These are phyloP conservation scores for Pseudopithomyces maydicus DNA, from an alignment of 2,329 filamentous ascomycete species.

Conservation along the genomic window DNA sequence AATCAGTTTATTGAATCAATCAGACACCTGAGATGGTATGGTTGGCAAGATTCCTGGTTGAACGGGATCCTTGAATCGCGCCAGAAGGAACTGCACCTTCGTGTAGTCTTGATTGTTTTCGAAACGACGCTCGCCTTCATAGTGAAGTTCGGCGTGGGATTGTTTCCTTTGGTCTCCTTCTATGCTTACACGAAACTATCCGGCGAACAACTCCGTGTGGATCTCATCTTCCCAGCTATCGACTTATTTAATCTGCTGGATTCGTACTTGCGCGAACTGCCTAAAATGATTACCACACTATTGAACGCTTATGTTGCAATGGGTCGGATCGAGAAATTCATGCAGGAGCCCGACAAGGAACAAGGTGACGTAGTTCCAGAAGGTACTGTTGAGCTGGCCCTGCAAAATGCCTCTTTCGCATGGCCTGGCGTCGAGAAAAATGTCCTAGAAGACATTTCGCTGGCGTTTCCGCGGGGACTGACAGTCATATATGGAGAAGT, in stretches of 20 bases:
- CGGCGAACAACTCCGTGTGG: constrained; percentile 70
- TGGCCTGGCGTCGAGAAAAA: constrained; percentile 72
- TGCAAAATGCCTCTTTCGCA: constrained; percentile 72
- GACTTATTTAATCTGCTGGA: constrained; percentile 81
- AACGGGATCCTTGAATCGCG: constrained; percentile 70
- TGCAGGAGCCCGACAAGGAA: constrained; percentile 80
- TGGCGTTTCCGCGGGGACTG: constrained; percentile 61
- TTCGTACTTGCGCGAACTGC: constrained; percentile 73
- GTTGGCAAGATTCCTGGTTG: constrained; percentile 80
- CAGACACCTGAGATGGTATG: constrained; percentile 79
- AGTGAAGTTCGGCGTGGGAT: constrained; percentile 71
- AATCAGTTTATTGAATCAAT: constrained; percentile 88
- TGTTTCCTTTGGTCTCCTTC: constrained; percentile 82
- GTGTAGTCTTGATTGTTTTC: constrained; percentile 68
- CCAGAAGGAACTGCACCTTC: constrained; percentile 68
- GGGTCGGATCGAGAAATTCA: constrained; percentile 81
- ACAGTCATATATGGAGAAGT: constrained; percentile 69
- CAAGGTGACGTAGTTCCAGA: constrained; percentile 49
- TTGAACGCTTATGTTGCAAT: constrained; percentile 85
- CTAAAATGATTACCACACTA: constrained; percentile 73
- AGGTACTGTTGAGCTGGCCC: constrained; percentile 47
- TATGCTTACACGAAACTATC: constrained; percentile 78
- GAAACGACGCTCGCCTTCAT: constrained; percentile 67
- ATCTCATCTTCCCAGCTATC: constrained; percentile 85
- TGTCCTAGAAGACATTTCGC: constrained; percentile 59